Evolutionary conservation across 140 eudicot genomes (phyloP), one percentile per base, ranked within the genome.

Genomic region (Senecio squalidus): DNA sequence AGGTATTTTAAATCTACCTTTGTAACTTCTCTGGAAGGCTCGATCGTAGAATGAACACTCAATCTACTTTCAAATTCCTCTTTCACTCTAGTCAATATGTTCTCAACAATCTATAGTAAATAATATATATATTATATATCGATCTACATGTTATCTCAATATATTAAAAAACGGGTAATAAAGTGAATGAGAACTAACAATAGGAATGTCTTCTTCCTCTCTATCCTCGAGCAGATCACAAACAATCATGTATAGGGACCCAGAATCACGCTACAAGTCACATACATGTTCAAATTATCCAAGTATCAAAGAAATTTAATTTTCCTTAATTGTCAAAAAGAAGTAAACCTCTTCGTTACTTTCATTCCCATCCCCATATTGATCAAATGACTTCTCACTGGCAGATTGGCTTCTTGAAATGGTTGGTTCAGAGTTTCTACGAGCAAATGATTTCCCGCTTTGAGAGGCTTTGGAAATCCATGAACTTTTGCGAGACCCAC

Each of bases 11-110:
- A n/a, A n/a, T n/a, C n/a, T 69, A 78, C 83, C 76, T 41, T 62
- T 63, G 20, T 40, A 39, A 56, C 80, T 27, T 48, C 27, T 58
- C 7, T 18, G 15, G 72, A 69, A 66, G 73, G 16, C 55, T 72
- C 59, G 25, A 14, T 21, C 8, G 66, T 16, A 29, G 66, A 28
- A 47, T n/a, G n/a, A n/a, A n/a, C n/a, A n/a, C 40, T 78, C 67
- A 83, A 51, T 52, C 82, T 85, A 11, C 36, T 78, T 62, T 78
- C 82, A 54, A 83, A 83, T 76, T 90, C 96, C 70, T 90, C 91
- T 62, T 74, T 72, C 9, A 86, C 79, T 79, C 73, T 86, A 43
- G 78, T 78, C 34, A 90, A 25, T 66, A 90, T 71, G 33, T 58
- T 53, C 75, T 83, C 96, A 63, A 90, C 83, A 62, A 90, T 78